Conservation (phyloP, 768 basidiomycete genomes). For the Nevesoporus exiguus region DNA sequence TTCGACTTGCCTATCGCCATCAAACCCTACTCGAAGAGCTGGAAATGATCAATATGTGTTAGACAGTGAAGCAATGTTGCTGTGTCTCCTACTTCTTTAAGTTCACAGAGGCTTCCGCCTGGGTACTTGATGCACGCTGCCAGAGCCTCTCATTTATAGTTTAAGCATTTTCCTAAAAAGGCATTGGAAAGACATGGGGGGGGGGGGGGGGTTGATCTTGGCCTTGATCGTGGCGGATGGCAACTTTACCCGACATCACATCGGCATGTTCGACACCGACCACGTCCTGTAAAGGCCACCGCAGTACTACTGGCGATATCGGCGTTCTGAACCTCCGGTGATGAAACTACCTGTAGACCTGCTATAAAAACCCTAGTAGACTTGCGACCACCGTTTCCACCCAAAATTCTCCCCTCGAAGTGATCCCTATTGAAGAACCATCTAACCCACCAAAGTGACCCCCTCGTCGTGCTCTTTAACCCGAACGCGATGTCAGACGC, state of each 20-base stretch:
- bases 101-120: not conserved
- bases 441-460: not conserved
- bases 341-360: not conserved
- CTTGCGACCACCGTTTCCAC: not conserved
- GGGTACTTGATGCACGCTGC: no score
- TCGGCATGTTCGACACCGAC: no score
- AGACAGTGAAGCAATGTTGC: not conserved
- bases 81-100: not conserved
- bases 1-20: constrained; percentile 86
- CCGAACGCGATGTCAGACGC: constrained; percentile 17
- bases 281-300: no score
- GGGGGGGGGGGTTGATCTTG: no score
- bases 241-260: no score
- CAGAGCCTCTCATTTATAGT: no score
- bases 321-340: not conserved
- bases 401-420: not conserved
- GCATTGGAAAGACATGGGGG: no score
- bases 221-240: no score
- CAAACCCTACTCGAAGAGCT: constrained; percentile 87
- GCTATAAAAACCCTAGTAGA: not conserved
- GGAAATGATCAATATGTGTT: constrained; percentile 50
- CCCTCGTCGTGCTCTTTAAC: not conserved
- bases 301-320: no score
- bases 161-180: no score
- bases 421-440: not conserved